Evolutionary conservation across 169 alveolate genomes (phyloP), one percentile per base, ranked within the genome.

Genomic region (Perkinsus marinus): DNA sequence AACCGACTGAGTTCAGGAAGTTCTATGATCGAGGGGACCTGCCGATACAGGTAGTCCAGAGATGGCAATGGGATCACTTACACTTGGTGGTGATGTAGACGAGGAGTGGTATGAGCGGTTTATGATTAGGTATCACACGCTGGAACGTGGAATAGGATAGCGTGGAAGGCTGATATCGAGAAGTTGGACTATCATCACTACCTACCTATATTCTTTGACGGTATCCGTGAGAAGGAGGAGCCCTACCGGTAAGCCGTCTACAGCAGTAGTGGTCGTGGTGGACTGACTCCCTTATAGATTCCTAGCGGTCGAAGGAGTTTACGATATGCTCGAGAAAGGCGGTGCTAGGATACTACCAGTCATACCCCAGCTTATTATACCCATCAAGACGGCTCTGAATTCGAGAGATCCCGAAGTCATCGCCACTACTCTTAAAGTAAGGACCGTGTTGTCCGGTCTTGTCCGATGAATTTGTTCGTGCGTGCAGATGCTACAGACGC

Each of bases 141-240:
- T 93, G 97, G 96, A 89, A 94, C 97, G 68, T 96, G 96, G 37
- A 95, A 95, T 93, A 95, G 93, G 79, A 96, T 96, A 46, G 94
- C 93, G 92, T 96, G 98, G 98, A 96, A 96, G 91, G 96, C 95
- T 38, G 94, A 95, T 38, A 94, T 96, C 39, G 97, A 96, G 57
- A 95, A 96, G 93, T 93, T 98, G 46, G 98, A 98, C 94, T 98
- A 97, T 92, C 99, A 98, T 94, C 97, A 97, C 94, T 96, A 96
- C 93, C 95, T 98, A 57, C 98, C 98, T 6, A 97, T 98, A 39
- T 98, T 98, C 96, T 97, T 97, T 92, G 99, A 98, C 93, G 98
- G 99, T n/a, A 94, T 98, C 26, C 94, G 98, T 92, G 98, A 97
- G 92, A 97, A 96, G 91, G 97, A 96, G 47, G 98, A 97, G 89